These are phyloP conservation scores for Cyclotella cryptica DNA, from an alignment of 108 stramenopile genomes.

Conservation along the genomic window DNA sequence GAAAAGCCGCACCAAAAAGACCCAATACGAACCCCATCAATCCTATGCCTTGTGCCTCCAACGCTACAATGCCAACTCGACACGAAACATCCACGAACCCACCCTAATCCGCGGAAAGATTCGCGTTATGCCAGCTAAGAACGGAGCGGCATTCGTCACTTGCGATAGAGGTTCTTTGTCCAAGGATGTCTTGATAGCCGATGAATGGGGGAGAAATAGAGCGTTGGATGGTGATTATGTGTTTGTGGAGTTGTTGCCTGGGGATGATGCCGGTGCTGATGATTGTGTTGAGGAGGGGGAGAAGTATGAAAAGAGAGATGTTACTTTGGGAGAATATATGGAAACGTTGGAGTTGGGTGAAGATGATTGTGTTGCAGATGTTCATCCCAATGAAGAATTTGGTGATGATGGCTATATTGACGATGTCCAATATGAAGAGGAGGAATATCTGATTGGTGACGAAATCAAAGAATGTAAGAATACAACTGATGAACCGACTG, in stretches of 20 bases:
- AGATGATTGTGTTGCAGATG: constrained; percentile 10
- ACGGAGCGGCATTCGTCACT: constrained; percentile 70
- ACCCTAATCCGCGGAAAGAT: constrained; percentile 73
- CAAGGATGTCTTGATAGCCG: constrained; percentile 73
- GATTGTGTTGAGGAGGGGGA: constrained; percentile 1
- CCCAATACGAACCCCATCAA: constrained; percentile 55
- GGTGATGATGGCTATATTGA: constrained; percentile 35
- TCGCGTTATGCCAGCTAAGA: constrained; percentile 57
- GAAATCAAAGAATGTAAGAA: neutral
- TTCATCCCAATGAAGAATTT: constrained; percentile 6
- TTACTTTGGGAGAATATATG: constrained; percentile 38
- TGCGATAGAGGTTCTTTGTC: constrained; percentile 80
- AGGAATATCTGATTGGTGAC: constrained; percentile 33
- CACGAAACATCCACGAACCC: constrained; percentile 28
- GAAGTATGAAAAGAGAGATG: constrained; percentile 10
- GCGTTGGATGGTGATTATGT: constrained; percentile 90
- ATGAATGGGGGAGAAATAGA: constrained; percentile 74
- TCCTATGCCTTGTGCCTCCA: constrained; percentile 52
- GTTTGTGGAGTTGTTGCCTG: constrained; percentile 75
- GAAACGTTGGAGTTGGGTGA: constrained; percentile 34
- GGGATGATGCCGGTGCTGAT: constrained; percentile 32
- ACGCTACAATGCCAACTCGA: constrained; percentile 49
- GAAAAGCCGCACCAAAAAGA: constrained; percentile 33
- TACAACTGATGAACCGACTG: neutral
- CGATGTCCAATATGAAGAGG: constrained; percentile 38